Evolutionary conservation across 225 moss, liverwort and hornwort species (phyloP).

Genomic region (Bryum argenteum): DNA sequence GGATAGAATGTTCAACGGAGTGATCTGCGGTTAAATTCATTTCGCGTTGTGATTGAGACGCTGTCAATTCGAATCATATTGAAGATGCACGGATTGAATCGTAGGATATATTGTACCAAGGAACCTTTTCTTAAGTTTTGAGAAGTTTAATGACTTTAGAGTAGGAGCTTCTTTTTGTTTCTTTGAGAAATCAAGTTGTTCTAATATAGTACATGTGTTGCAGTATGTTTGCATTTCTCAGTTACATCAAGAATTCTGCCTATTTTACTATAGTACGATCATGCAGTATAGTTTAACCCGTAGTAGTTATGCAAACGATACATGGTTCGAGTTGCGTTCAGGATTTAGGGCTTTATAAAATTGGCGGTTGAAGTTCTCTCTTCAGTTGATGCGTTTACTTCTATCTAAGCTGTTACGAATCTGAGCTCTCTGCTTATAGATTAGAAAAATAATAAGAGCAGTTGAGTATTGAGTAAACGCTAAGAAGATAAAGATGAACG

Average conservation of each 20-base stretch:
- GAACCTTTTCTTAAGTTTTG: neutral
- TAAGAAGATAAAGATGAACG: conserved; percentile 23
- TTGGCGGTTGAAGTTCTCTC: neutral
- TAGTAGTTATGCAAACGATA: neutral
- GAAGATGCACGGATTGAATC: neutral
- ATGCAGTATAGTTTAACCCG: neutral
- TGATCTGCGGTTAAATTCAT: neutral
- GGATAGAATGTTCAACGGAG: neutral
- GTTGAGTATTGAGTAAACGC: conserved; percentile 9
- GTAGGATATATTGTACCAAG: neutral
- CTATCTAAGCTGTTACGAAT: neutral
- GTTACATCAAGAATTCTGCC: no score
- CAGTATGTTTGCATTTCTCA: no score
- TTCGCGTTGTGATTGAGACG: neutral
- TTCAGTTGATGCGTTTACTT: neutral
- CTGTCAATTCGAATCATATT: neutral
- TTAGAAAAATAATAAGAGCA: conserved; percentile 1
- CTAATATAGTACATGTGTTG: no score
- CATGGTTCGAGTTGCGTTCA: neutral
- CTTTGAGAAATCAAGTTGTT: no score
- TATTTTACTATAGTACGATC: neutral
- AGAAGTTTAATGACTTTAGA: neutral
- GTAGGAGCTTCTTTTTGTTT: neutral
- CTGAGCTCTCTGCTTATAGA: neutral
- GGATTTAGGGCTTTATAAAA: conserved; percentile 20